Conservation (phyloP, 75 land plant species). For the Adiantum capillusveneris region DNA sequence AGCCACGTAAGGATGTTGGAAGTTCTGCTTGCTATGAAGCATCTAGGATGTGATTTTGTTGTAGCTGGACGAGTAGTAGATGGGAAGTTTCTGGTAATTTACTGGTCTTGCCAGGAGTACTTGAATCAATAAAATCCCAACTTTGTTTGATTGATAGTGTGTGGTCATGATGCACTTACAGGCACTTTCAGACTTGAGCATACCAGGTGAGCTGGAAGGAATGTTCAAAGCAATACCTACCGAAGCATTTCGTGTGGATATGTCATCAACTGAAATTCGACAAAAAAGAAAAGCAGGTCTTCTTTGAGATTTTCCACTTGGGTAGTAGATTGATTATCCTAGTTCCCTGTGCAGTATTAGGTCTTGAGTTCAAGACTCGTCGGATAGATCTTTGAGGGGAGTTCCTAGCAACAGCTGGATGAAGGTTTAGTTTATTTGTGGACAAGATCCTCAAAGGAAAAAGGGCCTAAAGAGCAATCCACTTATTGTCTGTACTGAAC, state of each 20-base stretch:
- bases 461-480: too few species aligned
- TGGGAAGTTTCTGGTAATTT: constrained; percentile 58
- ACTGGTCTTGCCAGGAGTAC: too few species aligned
- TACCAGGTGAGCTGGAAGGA: constrained; percentile 53
- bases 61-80: constrained; percentile 79
- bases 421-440: too few species aligned
- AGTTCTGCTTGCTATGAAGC: constrained; percentile 45
- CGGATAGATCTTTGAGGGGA: too few species aligned
- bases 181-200: constrained; percentile 68
- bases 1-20: constrained; percentile 59
- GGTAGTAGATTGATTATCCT: too few species aligned
- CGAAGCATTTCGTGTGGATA: constrained; percentile 66
- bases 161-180: constrained; percentile 16
- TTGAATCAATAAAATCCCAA: too few species aligned
- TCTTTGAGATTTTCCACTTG: too few species aligned
- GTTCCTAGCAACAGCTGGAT: too few species aligned
- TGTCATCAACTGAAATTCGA: constrained; percentile 82
- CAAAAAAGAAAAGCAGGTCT: constrained; percentile 10
- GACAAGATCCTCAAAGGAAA: too few species aligned
- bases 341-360: too few species aligned
- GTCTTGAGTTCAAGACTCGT: too few species aligned
- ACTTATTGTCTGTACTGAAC: too few species aligned
- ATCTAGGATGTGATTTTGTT: constrained; percentile 64
- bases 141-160: background rate
- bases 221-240: constrained; percentile 73